Evolutionary conservation across 2,329 filamentous ascomycete species (phyloP).

Genomic region (Coniochaeta ligniaria): DNA sequence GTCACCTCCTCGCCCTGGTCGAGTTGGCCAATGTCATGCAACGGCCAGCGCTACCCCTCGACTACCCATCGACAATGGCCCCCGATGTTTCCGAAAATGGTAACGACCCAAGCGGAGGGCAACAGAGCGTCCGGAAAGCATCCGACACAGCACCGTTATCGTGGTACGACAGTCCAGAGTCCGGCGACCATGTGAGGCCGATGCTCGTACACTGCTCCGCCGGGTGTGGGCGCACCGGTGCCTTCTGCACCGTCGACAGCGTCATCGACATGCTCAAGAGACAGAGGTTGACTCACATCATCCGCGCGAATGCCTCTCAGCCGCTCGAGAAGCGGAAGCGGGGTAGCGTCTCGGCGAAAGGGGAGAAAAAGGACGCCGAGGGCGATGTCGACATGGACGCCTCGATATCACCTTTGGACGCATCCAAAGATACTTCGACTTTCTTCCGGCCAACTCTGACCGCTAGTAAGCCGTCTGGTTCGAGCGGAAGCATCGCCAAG

Average conservation of each 20-base stretch:
- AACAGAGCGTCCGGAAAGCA: conserved; percentile 10
- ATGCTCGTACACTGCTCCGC: conserved; percentile 93
- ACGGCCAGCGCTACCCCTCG: conserved; percentile 44
- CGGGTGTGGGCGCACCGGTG: conserved; percentile 89
- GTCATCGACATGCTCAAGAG: conserved; percentile 95
- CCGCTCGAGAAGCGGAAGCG: conserved; percentile 11
- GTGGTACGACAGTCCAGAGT: conserved; percentile 55
- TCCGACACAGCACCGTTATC: conserved; percentile 24
- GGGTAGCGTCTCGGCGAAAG: neutral
- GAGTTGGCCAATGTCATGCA: conserved; percentile 76
- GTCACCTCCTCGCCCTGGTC: conserved; percentile 80
- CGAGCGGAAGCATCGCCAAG: too few species aligned
- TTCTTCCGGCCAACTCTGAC: neutral
- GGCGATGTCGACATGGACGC: conserved; percentile 39
- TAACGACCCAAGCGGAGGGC: neutral
- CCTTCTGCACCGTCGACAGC: conserved; percentile 93
- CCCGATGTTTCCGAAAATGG: conserved; percentile 13
- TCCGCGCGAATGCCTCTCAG: conserved; percentile 6
- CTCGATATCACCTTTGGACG: neutral
- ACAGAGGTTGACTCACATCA: conserved; percentile 42
- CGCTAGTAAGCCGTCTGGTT: neutral
- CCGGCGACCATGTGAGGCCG: conserved; percentile 49
- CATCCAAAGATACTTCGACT: neutral
- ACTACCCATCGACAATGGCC: conserved; percentile 18
- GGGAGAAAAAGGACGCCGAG: conserved; percentile 23